Percentiles rank a stretch among this genome's conserved stretches.
Evolutionary conservation across 2,329 filamentous ascomycete species (phyloP).

Genomic region (Paraconiothyrium brasiliense): DNA sequence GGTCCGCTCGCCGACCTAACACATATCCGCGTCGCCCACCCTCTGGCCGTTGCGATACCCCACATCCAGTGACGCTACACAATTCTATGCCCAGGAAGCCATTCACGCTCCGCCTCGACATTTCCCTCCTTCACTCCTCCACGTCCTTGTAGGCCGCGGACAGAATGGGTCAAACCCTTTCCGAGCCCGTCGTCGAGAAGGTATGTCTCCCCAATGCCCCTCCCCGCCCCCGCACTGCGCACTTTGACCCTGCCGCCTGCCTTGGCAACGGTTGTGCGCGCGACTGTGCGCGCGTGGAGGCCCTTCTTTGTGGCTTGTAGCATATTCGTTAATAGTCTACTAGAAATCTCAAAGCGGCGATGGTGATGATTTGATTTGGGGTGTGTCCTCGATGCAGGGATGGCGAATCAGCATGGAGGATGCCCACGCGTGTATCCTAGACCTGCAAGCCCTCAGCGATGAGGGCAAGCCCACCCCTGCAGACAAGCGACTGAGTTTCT

Average conservation of each 20-base stretch:
- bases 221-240: conserved; percentile 44
- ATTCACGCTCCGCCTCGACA: conserved; percentile 31
- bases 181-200: conserved; percentile 99
- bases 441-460: conserved; percentile 73
- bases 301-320: neutral
- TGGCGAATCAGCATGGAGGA: conserved; percentile 99
- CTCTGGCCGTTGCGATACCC: conserved; percentile 29
- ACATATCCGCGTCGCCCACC: conserved; percentile 17
- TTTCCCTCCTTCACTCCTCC: conserved; percentile 31
- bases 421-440: conserved; percentile 87
- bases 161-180: conserved; percentile 97
- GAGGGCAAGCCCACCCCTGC: conserved; percentile 68
- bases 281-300: neutral
- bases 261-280: conserved; percentile 26
- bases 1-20: conserved; percentile 11
- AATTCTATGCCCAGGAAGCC: conserved; percentile 46
- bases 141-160: conserved; percentile 42
- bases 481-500: conserved; percentile 85
- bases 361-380: conserved; percentile 92
- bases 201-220: conserved; percentile 64
- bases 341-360: conserved; percentile 88
- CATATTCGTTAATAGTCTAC: conserved; percentile 14
- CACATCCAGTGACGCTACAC: conserved; percentile 38
- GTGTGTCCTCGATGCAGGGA: conserved; percentile 98
- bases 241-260: conserved; percentile 23